Conservation (phyloP, 202 grass and related monocot species). For the Alloteropsis angusta region DNA sequence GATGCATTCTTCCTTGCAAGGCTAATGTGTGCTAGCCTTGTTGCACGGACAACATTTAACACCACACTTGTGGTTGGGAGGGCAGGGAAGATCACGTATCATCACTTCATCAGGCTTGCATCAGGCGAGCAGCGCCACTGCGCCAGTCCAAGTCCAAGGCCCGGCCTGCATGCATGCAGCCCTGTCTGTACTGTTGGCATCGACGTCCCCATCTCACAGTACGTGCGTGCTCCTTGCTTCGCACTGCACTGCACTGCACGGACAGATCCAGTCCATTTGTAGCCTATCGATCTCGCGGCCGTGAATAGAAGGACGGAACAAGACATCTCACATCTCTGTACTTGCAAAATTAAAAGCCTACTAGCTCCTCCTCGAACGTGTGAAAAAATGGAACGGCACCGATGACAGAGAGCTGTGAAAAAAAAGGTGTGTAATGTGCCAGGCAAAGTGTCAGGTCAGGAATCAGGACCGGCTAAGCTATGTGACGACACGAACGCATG, state of each 20-base stretch:
- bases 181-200: not conserved
- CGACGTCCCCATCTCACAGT: not conserved
- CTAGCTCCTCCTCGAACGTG: not conserved
- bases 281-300: not conserved
- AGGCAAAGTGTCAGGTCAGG: not conserved
- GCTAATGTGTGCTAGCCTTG: not conserved
- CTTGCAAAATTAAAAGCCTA: not conserved
- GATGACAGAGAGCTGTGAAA: not conserved
- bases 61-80: slow-evolving; percentile 15
- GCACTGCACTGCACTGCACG: not conserved
- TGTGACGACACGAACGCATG: no score
- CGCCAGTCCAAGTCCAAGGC: not conserved
- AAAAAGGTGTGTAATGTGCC: not conserved
- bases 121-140: no score
- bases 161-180: no score
- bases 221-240: no score
- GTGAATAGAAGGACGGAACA: not conserved
- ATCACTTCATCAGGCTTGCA: no score
- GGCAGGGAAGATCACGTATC: not conserved
- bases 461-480: not conserved
- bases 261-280: not conserved
- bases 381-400: not conserved
- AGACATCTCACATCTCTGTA: not conserved
- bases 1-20: not conserved
- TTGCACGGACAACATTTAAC: not conserved